Percentiles rank a stretch among this genome's conserved stretches.
Evolutionary conservation across 2,329 filamentous ascomycete species (phyloP).

Genomic region (Mycosphaerella sp.): DNA sequence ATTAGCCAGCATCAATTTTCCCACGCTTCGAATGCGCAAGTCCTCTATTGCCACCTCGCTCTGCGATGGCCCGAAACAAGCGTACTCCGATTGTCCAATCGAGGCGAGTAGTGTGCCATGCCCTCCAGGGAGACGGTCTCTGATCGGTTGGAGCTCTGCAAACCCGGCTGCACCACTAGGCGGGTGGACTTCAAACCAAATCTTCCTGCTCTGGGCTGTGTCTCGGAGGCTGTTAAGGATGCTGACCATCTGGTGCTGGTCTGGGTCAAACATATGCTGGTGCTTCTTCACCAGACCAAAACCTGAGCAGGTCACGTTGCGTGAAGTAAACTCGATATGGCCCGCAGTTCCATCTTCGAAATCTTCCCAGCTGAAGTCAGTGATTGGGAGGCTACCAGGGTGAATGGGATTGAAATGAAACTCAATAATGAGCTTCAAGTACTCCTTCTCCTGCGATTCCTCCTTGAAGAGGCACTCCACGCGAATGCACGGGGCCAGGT

Average conservation of each 20-base stretch:
- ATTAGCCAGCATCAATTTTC: neutral
- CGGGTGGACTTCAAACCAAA: neutral
- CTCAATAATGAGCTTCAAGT: conserved; percentile 9
- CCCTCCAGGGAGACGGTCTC: conserved; percentile 14
- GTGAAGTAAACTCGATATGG: neutral
- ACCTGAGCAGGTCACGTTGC: conserved; percentile 7
- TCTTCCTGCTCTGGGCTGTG: neutral
- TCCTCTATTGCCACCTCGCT: neutral
- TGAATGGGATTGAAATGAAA: conserved; percentile 15
- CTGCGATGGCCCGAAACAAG: conserved; percentile 3
- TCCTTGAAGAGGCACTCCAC: conserved; percentile 7
- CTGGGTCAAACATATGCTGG: neutral
- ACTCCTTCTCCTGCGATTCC: neutral
- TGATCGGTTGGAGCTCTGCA: conserved; percentile 8
- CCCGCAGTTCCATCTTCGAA: neutral
- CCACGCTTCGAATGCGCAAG: neutral
- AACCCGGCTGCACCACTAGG: neutral
- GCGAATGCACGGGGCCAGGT: conserved; percentile 10
- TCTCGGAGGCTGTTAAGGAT: neutral
- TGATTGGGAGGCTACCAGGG: neutral
- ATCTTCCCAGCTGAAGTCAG: neutral
- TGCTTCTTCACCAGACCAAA: conserved; percentile 1
- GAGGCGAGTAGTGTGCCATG: conserved; percentile 5
- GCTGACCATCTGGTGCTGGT: neutral
- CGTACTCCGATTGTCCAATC: conserved; percentile 12